Evolutionary conservation across 352 stramenopile genomes (phyloP), one percentile per base, ranked within the genome.

Genomic region (Globisporangium solare): DNA sequence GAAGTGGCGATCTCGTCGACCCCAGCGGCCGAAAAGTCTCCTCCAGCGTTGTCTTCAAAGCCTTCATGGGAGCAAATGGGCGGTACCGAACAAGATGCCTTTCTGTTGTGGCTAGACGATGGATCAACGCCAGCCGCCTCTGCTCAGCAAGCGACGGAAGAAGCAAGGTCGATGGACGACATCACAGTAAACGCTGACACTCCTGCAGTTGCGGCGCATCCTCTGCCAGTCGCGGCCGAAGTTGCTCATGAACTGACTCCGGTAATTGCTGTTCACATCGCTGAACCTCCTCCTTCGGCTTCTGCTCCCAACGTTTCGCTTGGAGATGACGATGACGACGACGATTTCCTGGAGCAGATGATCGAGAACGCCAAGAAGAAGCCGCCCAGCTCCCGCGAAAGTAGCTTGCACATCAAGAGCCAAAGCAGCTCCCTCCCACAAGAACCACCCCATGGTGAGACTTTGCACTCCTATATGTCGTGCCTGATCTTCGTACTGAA

Each of bases 51-150:
- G 41, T n/a, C 57, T 27, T 41, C 12, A 61, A 59, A 55, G 21
- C 41, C 49, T 3, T 20, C 41, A n/a, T 75, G 64, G 67, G 58
- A 66, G 22, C 58, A 70, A 18, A 73, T 74, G 47, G 54, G 60
- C 20, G 67, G 61, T 41, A 27, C 35, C 1, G 72, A 75, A 15
- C 65, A 82, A 37, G 79, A 88, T 32, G 84, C 92, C 45, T 92
- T 94, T 53, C 46, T 92, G 39, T 92, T 81, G 4, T 94, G 82
- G 84, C 68, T 94, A 1, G 82, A 94, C 63, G 80, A 88, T 41
- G 76, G 64, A 2, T 47, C 47, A 42, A 15, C 45, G 7, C 17
- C 56, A 3, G 42, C 49, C 2, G 24, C 45, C 6, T 49, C 47
- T 1, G 32, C 7, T 13, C 7, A 3, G n/a, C 37, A 18, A 12